Base-by-base conservation (phyloP, 2,329 filamentous ascomycete genomes). In the Xylaria sp. region DNA sequence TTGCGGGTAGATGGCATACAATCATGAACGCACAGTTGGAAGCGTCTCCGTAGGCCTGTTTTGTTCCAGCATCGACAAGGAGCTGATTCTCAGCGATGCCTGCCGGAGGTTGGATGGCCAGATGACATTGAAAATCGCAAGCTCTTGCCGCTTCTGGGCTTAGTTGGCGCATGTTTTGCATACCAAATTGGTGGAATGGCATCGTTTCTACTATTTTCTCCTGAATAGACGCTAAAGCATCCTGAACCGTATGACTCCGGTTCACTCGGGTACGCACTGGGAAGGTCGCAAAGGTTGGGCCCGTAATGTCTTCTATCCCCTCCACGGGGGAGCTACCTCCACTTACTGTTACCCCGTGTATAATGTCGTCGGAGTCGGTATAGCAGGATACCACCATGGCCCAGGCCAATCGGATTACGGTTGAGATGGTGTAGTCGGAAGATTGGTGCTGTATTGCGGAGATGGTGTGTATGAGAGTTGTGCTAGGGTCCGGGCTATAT, bases 201-300 rank as follows among this genome's bases (percentile, higher is more conserved):
- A 57, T 54, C 49, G 29, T 44, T 1, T 9, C 37, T 0, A 53
- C 23, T 6, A 41, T 49, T 31, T 62, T 54, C 15, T 44, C 13
- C 13, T 62, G 54, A 11, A 62, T 48, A 38, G 19, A n/a, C 6
- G 33, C 48, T 7, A 62, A 17, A 33, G 35, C 11, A 2, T 46
- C 43, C 9, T 5, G 9, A 3, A 62, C 23, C 5, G 54, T 49
- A 17, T 54, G 6, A 5, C 37, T 9, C 10, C 13, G 48, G 15
- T 13, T 3, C 1, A 62, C 27, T 2, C 10, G 54, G 15, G 35
- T 54, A 37, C 59, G 48, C 9, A 53, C 25, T 0, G 58, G 58
- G 33, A 61, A 57, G 6, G 59, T 62, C 1, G 59, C 54, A 9
- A 62, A 54, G 3, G 59, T 62, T 11, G 59, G 59, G 1, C 59